Percentiles rank a stretch among this genome's conserved stretches.
phyloP scores from a whole-genome alignment of 305 asterid species.

The Stenogyne calaminthoides region DNA sequence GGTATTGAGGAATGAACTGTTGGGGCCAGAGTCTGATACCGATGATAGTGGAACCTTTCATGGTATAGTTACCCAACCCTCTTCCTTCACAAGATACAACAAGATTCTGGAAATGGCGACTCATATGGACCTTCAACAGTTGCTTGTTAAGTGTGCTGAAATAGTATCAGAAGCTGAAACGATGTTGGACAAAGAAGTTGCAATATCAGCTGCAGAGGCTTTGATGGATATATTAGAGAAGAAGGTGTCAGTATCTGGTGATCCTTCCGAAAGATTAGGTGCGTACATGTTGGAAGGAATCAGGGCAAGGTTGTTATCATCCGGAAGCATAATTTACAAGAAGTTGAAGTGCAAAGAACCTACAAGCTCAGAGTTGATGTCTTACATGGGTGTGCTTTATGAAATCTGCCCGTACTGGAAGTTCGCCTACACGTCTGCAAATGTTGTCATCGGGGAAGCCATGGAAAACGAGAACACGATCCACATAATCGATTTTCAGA shows the following conservation, averaged over 20 bases:
- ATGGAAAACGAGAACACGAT: constrained; percentile 68
- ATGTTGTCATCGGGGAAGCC: constrained; percentile 70
- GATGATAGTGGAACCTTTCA: constrained; percentile 68
- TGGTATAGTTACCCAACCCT: constrained; percentile 40
- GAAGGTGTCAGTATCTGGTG: constrained; percentile 82
- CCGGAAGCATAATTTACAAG: constrained; percentile 90
- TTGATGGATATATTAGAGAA: constrained; percentile 68
- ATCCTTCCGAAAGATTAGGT: constrained; percentile 77
- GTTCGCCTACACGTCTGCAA: constrained; percentile 80
- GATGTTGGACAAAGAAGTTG: constrained; percentile 40
- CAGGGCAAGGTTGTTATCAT: constrained; percentile 67
- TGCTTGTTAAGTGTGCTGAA: constrained; percentile 58
- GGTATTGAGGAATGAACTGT: constrained; percentile 64
- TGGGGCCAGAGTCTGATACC: constrained; percentile 71
- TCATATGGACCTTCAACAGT: constrained; percentile 61
- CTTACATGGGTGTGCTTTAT: constrained; percentile 78
- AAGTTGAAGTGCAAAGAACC: constrained; percentile 91
- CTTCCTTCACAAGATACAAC: constrained; percentile 53
- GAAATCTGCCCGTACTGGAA: constrained; percentile 81
- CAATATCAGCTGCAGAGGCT: constrained; percentile 60
- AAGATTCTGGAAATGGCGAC: constrained; percentile 67
- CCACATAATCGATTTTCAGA: constrained; percentile 84
- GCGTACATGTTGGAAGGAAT: constrained; percentile 95
- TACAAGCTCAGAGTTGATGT: constrained; percentile 71
- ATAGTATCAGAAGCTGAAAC: constrained; percentile 55